Conservation (phyloP, 192 early-diverging fungal genomes). For the Linnemannia exigua region DNA sequence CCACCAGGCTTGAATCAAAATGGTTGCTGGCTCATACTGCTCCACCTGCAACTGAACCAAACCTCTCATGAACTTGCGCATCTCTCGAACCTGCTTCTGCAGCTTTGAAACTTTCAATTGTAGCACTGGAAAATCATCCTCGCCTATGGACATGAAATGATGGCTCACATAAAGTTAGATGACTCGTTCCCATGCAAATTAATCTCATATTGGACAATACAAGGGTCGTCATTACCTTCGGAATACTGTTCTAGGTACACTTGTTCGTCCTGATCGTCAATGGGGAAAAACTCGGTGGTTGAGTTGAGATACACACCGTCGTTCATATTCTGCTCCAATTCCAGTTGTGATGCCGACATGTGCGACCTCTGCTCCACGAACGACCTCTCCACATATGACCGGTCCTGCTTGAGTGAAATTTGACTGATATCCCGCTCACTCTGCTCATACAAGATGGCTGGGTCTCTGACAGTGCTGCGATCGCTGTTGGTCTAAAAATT, state of each 20-base stretch:
- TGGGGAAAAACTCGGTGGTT: constrained; percentile 50
- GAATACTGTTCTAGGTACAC: constrained; percentile 52
- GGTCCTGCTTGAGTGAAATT: constrained; percentile 23
- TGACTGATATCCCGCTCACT: constrained; percentile 19
- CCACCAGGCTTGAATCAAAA: constrained; percentile 58
- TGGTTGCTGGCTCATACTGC: constrained; percentile 54
- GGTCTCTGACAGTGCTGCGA: background rate
- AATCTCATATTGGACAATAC: too few relatives aligned
- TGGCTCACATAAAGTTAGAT: background rate
- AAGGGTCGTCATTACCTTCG: constrained; percentile 22
- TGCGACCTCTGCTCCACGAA: constrained; percentile 42
- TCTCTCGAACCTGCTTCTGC: constrained; percentile 54
- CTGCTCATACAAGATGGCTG: constrained; percentile 6
- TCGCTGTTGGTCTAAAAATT: constrained; percentile 1
- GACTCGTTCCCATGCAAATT: background rate
- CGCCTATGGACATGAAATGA: constrained; percentile 14
- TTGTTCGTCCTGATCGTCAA: constrained; percentile 53
- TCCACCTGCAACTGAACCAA: constrained; percentile 49
- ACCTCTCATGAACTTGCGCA: constrained; percentile 56
- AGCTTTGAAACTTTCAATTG: constrained; percentile 44
- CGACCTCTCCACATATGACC: constrained; percentile 45
- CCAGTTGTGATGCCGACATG: constrained; percentile 17
- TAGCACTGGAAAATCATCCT: constrained; percentile 46
- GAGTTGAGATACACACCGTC: constrained; percentile 47
- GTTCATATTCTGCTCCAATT: constrained; percentile 5